Percentiles rank a stretch among this genome's conserved stretches.
Conservation (phyloP, 2,329 filamentous ascomycete genomes). For the Tolypocladium endophyticum region DNA sequence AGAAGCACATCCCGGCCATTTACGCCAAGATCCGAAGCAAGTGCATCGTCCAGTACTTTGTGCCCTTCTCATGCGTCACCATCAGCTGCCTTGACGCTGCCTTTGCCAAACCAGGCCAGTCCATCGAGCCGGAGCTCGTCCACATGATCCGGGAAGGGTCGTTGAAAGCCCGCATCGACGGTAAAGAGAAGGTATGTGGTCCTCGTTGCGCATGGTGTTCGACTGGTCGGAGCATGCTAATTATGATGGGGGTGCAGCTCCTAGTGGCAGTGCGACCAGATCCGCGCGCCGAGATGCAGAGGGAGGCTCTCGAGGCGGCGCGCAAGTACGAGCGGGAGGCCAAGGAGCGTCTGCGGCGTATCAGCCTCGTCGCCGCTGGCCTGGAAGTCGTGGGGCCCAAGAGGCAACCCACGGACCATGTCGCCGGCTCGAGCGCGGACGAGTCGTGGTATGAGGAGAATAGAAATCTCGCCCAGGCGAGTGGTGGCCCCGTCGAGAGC, state of each 20-base stretch:
- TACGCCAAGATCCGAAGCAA: constrained; percentile 74
- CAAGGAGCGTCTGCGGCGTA: constrained; percentile 63
- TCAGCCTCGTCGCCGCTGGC: constrained; percentile 65
- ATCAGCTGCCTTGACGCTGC: constrained; percentile 66
- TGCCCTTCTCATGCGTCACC: constrained; percentile 81
- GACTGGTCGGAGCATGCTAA: neutral
- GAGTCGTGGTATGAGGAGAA: constrained; percentile 24
- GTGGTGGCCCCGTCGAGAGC: constrained; percentile 1
- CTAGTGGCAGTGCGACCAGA: constrained; percentile 63
- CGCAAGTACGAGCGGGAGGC: constrained; percentile 65
- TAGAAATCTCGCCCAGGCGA: neutral
- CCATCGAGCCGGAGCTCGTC: constrained; percentile 65
- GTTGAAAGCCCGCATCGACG: constrained; percentile 73
- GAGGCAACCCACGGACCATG: constrained; percentile 6
- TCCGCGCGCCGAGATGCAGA: constrained; percentile 59
- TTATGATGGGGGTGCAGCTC: constrained; percentile 32
- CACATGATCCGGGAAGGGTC: constrained; percentile 63
- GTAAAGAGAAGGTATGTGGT: constrained; percentile 57
- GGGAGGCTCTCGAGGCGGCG: constrained; percentile 55
- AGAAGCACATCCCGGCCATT: constrained; percentile 58
- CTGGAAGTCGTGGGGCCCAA: constrained; percentile 47
- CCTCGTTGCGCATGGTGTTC: neutral
- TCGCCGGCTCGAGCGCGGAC: constrained; percentile 10
- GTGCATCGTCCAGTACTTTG: constrained; percentile 86
- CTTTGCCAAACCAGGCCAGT: constrained; percentile 54